A percentile compares a stretch with the other conserved stretches of the same genome.
Evolutionary conservation across 305 asterid species (phyloP).

Genomic region (Fraxinus albicans): DNA sequence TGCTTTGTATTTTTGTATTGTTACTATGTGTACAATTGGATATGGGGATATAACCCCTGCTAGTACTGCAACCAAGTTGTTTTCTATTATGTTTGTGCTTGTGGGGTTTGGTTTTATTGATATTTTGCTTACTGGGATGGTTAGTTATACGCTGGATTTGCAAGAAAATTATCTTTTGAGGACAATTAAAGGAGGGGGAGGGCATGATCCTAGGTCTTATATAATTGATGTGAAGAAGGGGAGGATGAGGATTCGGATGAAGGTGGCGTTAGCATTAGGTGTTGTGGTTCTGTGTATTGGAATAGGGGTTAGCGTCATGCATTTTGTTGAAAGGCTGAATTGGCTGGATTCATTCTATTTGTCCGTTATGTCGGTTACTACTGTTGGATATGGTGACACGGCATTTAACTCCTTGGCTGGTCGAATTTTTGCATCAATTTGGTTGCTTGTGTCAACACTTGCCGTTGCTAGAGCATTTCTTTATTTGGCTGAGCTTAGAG

Average conservation of each 20-base stretch:
- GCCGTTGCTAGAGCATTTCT: slow-evolving; percentile 98
- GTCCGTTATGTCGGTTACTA: slow-evolving; percentile 94
- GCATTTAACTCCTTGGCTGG: slow-evolving; percentile 77
- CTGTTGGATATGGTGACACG: slow-evolving; percentile 92
- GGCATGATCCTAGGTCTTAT: slow-evolving; percentile 60
- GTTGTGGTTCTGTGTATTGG: slow-evolving; percentile 90
- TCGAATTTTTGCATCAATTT: slow-evolving; percentile 80
- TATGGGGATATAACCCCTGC: slow-evolving; percentile 94
- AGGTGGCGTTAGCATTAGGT: slow-evolving; percentile 81
- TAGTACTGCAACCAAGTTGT: slow-evolving; percentile 65
- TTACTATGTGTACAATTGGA: slow-evolving; percentile 96
- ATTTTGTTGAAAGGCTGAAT: slow-evolving; percentile 66
- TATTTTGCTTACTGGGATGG: slow-evolving; percentile 85
- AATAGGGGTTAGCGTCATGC: slow-evolving; percentile 70
- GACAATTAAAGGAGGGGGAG: slow-evolving; percentile 52
- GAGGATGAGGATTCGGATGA: slow-evolving; percentile 94
- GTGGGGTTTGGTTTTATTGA: slow-evolving; percentile 94
- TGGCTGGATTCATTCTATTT: slow-evolving; percentile 86
- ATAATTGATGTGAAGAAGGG: slow-evolving; percentile 90
- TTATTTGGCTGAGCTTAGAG: slow-evolving; percentile 90
- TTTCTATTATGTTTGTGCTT: slow-evolving; percentile 77
- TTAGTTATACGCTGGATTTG: slow-evolving; percentile 82
- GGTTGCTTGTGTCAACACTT: slow-evolving; percentile 93
- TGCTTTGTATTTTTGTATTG: slow-evolving; percentile 92
- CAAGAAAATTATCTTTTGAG: slow-evolving; percentile 80